Conservation (phyloP, 78 protist genomes). For the Dictyostelium intermedium region DNA sequence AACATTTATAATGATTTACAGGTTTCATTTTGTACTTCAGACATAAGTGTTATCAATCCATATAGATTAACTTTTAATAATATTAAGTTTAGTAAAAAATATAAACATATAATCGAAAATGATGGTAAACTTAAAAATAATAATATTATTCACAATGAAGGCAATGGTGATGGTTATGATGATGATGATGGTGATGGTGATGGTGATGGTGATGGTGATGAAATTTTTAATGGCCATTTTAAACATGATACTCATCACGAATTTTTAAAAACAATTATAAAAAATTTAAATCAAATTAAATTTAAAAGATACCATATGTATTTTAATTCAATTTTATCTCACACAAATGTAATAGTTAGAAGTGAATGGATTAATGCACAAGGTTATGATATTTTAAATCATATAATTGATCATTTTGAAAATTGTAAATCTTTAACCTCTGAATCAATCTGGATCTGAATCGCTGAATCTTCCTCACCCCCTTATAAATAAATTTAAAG, state of each 20-base stretch:
- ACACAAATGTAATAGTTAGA: slow-evolving; percentile 22
- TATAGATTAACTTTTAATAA: neutral
- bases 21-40: slow-evolving; percentile 24
- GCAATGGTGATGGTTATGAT: too few species aligned
- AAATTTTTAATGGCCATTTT: neutral
- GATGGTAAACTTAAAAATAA: too few species aligned
- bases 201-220: too few species aligned
- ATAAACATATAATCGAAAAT: neutral
- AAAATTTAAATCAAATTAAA: neutral
- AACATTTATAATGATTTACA: slow-evolving; percentile 41
- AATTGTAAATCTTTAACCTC: too few species aligned
- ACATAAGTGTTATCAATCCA: slow-evolving; percentile 25
- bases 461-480: too few species aligned
- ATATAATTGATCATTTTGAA: neutral
- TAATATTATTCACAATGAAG: too few species aligned
- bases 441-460: too few species aligned
- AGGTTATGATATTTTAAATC: neutral
- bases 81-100: neutral
- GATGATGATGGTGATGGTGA: too few species aligned
- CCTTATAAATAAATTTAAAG: neutral
- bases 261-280: neutral
- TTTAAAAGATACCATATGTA: slow-evolving; percentile 17
- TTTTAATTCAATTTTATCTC: neutral
- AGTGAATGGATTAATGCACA: neutral
- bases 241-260: slow-evolving; percentile 3